phyloP scores from a whole-genome alignment of 768 basidiomycete genomes.

The Pulveroboletus sp. region DNA sequence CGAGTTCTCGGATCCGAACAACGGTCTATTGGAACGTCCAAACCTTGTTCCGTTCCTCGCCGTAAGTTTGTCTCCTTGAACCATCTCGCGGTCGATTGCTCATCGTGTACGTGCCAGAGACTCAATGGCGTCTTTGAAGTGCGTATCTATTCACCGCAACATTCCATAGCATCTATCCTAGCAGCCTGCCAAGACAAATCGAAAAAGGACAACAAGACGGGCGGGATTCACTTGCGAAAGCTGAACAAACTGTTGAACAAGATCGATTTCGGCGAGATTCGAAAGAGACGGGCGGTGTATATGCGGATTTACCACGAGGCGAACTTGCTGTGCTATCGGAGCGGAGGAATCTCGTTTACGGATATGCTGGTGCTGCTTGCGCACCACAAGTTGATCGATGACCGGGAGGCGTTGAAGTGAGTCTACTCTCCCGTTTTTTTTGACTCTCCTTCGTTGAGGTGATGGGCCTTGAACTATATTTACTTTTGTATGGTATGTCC shows the following conservation, averaged over 20 bases:
- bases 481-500: not conserved
- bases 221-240: constrained; percentile 59
- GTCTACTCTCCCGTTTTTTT: constrained; percentile 26
- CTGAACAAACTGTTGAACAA: constrained; percentile 53
- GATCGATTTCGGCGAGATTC: constrained; percentile 62
- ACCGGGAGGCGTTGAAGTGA: constrained; percentile 83
- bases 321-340: constrained; percentile 59
- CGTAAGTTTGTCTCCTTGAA: constrained; percentile 43
- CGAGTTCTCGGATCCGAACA: constrained; percentile 71
- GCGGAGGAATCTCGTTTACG: constrained; percentile 85
- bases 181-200: constrained; percentile 41
- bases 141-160: constrained; percentile 72
- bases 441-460: not conserved
- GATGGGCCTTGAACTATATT: not conserved
- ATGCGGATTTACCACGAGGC: constrained; percentile 86
- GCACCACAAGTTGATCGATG: constrained; percentile 89
- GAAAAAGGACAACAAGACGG: constrained; percentile 33
- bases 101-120: constrained; percentile 43
- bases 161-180: constrained; percentile 56
- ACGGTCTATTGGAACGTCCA: constrained; percentile 68
- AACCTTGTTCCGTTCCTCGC: constrained; percentile 76
- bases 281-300: constrained; percentile 65
- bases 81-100: not conserved
- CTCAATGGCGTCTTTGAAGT: constrained; percentile 86
- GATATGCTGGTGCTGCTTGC: constrained; percentile 83